Conservation (phyloP, 805 yeast species). For the Candida anglica region DNA sequence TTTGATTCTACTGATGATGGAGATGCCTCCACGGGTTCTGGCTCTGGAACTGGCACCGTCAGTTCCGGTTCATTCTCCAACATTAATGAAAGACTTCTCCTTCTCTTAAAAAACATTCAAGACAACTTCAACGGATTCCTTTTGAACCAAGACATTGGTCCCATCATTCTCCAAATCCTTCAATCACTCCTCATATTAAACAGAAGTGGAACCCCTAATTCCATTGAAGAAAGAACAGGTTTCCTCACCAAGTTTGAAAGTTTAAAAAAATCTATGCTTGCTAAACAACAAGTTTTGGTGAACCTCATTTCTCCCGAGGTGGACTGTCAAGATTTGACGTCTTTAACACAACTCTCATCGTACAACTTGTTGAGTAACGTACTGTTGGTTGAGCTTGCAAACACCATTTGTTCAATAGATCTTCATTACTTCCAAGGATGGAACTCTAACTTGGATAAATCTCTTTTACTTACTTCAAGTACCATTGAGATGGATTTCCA, state of each 20-base stretch:
- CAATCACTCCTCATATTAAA: conserved; percentile 45
- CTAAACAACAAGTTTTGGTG: conserved; percentile 42
- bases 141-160: conserved; percentile 58
- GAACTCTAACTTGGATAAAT: conserved; percentile 78
- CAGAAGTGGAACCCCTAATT: conserved; percentile 2
- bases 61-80: too few relatives aligned
- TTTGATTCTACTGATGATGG: conserved; percentile 32
- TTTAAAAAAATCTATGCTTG: conserved; percentile 50
- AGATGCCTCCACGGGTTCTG: too few relatives aligned
- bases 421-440: conserved; percentile 60
- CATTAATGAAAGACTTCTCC: conserved; percentile 39
- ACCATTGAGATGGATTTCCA: conserved; percentile 35
- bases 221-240: neutral
- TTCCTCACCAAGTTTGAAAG: conserved; percentile 34
- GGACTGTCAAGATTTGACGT: conserved; percentile 7
- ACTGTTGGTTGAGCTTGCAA: conserved; percentile 52
- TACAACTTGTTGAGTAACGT: conserved; percentile 50
- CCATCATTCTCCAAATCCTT: conserved; percentile 52
- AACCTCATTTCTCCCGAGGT: conserved; percentile 18
- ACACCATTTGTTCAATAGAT: conserved; percentile 64
- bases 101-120: conserved; percentile 53
- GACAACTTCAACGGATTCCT: conserved; percentile 66
- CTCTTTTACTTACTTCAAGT: conserved; percentile 59
- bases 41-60: too few relatives aligned
- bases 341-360: conserved; percentile 30